Conservation (phyloP, 768 basidiomycete species). For the Hygrocybe coccinea region DNA sequence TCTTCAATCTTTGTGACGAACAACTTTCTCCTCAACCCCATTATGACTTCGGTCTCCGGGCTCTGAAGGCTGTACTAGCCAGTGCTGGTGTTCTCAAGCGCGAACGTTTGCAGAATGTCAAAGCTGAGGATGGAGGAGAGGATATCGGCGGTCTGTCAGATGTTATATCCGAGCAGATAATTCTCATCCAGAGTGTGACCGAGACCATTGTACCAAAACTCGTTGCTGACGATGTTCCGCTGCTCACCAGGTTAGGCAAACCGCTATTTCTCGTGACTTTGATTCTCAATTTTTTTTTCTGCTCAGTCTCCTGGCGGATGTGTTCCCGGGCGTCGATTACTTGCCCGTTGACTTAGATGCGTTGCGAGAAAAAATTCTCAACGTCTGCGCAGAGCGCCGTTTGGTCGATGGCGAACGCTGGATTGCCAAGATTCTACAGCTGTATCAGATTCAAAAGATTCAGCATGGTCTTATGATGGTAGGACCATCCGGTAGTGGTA, state of each 20-base stretch:
- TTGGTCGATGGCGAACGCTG: conserved; percentile 85
- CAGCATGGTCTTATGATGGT: conserved; percentile 99
- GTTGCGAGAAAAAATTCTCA: conserved; percentile 77
- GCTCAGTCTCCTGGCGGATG: conserved; percentile 84
- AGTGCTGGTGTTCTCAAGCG: conserved; percentile 98
- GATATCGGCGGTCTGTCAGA: conserved; percentile 60
- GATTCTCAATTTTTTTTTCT: conserved; percentile 7
- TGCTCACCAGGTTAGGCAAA: conserved; percentile 73
- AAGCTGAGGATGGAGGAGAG: conserved; percentile 36
- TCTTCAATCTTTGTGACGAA: conserved; percentile 98
- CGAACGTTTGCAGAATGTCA: conserved; percentile 61
- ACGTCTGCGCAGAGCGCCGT: conserved; percentile 81
- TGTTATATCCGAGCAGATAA: conserved; percentile 82
- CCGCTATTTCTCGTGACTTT: background rate
- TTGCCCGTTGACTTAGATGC: conserved; percentile 82
- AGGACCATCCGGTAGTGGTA: conserved; percentile 93
- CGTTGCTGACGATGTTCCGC: conserved; percentile 93
- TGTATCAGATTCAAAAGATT: conserved; percentile 99
- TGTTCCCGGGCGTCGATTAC: conserved; percentile 95
- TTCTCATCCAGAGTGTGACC: conserved; percentile 95
- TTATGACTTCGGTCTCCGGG: conserved; percentile 98
- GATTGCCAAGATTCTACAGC: conserved; percentile 92
- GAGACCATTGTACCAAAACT: conserved; percentile 98
- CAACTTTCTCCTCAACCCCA: conserved; percentile 96
- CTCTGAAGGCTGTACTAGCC: conserved; percentile 91